Percentiles rank a stretch among this genome's conserved stretches.
Conservation (phyloP, 2,329 filamentous ascomycete genomes). For the Geosmithia flava region DNA sequence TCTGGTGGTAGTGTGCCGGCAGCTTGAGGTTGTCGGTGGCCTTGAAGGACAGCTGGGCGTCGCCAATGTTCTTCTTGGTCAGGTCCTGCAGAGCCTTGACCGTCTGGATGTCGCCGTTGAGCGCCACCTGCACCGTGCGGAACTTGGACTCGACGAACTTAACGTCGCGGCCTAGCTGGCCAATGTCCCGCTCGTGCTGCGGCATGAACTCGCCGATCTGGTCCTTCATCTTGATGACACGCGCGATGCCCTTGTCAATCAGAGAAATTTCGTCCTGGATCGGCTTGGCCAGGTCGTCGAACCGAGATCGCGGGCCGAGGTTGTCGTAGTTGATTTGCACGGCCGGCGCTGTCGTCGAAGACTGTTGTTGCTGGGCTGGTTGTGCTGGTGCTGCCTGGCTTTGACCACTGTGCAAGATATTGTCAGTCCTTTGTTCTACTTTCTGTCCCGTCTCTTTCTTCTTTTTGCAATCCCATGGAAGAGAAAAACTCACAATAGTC, state of each 20-base stretch:
- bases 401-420: conserved; percentile 11
- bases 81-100: conserved; percentile 50
- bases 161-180: conserved; percentile 32
- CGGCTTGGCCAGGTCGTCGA: conserved; percentile 76
- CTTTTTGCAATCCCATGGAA: neutral
- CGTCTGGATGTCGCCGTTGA: conserved; percentile 46
- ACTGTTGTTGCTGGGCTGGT: conserved; percentile 1
- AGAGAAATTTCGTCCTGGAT: conserved; percentile 66
- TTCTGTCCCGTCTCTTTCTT: conserved; percentile 13
- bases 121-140: conserved; percentile 28
- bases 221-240: conserved; percentile 66
- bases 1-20: conserved; percentile 43
- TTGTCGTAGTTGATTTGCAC: conserved; percentile 70
- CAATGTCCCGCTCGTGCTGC: conserved; percentile 35
- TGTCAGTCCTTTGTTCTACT: neutral
- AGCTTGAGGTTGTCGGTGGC: conserved; percentile 65
- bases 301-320: conserved; percentile 77
- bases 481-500: conserved; percentile 16
- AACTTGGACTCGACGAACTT: conserved; percentile 38
- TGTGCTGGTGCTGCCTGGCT: conserved; percentile 7
- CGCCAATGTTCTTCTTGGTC: conserved; percentile 50
- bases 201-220: conserved; percentile 60
- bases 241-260: conserved; percentile 70
- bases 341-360: conserved; percentile 39
- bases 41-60: conserved; percentile 60